These are phyloP conservation scores for Pythium graminicola DNA, from an alignment of 352 stramenopile genomes.

Conservation along the genomic window DNA sequence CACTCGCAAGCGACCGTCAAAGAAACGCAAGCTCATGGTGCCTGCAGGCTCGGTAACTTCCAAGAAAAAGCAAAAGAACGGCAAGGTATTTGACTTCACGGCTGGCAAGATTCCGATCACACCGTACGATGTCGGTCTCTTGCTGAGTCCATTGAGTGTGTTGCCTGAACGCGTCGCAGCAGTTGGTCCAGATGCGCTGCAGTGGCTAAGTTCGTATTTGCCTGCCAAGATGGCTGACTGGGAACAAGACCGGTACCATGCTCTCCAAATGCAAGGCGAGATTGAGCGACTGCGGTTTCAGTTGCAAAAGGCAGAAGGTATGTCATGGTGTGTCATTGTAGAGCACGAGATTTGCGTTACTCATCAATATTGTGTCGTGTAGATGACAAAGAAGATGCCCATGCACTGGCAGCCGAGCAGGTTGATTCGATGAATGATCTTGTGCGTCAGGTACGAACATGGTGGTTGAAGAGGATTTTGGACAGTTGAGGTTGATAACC, in stretches of 20 bases:
- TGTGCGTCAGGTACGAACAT: slow-evolving; percentile 44
- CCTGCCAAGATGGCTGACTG: slow-evolving; percentile 68
- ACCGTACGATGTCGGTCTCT: slow-evolving; percentile 53
- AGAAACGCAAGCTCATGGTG: slow-evolving; percentile 51
- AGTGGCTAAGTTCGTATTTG: slow-evolving; percentile 68
- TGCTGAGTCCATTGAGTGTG: slow-evolving; percentile 67
- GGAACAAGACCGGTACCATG: slow-evolving; percentile 67
- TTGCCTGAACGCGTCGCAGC: slow-evolving; percentile 61
- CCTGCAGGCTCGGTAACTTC: slow-evolving; percentile 5
- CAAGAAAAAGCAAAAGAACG: slow-evolving; percentile 45
- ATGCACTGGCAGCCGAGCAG: slow-evolving; percentile 68
- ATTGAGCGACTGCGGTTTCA: slow-evolving; percentile 70
- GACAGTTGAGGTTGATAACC: not conserved
- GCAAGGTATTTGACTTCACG: slow-evolving; percentile 60
- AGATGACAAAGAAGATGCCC: slow-evolving; percentile 70
- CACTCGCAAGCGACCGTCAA: slow-evolving; percentile 23
- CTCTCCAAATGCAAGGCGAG: slow-evolving; percentile 74
- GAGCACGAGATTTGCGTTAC: not conserved
- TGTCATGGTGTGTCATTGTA: not conserved
- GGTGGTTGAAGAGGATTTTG: not conserved
- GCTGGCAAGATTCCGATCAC: slow-evolving; percentile 54
- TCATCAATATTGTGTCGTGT: not conserved
- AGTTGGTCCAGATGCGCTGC: slow-evolving; percentile 49
- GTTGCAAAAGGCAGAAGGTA: slow-evolving; percentile 65
- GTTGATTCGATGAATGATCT: slow-evolving; percentile 81